Evolutionary conservation across 805 yeast species (phyloP), one percentile per base, ranked within the genome.

Genomic region (Spathaspora sp.): DNA sequence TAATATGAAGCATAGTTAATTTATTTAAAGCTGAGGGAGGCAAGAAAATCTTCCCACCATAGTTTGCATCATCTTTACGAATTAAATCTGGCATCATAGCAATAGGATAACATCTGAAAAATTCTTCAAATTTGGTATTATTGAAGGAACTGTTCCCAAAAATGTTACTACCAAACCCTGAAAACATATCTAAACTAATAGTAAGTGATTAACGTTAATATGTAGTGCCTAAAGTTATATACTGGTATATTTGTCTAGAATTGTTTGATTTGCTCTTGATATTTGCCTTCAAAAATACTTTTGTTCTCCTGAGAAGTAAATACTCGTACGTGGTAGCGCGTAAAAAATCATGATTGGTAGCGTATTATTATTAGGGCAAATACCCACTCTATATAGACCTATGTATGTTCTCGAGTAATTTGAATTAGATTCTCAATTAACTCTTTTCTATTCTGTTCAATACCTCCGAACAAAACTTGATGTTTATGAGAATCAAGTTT

Each of bases 11-110:
- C 89, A 89, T 88, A 3, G 97, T 87, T 52, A 94, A 77, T 64
- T 87, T 90, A 65, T 86, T 87, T 56, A 94, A 78, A 0, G 98
- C 94, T 39, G 96, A 88, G 19, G 96, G 94, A 4, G 99, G 99
- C 47, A 94, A 68, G 56, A 93, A 91, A 50, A 94, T 90, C 73
- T 94, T 94, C 56, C 99, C 99, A 11, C 99, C 98, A 69, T 71
- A 93, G 63, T 94, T 91, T 48, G 96, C 86, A 54, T 81, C 89
- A 52, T 86, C 89, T 66, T 87, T 80, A 55, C 91, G 69, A 54
- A 77, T 77, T 59, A 78, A 60, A 65, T 85, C 96, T 12, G 91
- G 86, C 96, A 93, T 88, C 90, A 88, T 88, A 1, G 87, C 77
- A 31, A 93, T 81, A 2, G 99, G 97, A 66, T 91, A 94, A 63